Conservation (phyloP, 805 yeast genomes). For the Ogataea naganishii region DNA sequence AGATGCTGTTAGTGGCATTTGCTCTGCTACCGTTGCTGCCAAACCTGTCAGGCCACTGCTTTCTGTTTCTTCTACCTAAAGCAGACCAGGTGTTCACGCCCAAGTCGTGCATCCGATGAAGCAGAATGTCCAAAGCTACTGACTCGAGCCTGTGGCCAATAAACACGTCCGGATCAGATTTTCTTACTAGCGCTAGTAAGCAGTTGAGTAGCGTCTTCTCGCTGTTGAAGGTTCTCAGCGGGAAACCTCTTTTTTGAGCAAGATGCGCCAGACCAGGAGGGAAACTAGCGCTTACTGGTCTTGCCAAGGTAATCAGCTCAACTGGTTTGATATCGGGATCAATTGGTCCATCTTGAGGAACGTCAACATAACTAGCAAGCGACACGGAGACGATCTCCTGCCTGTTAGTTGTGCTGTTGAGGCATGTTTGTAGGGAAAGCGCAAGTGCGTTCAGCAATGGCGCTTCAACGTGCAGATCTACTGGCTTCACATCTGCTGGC, state of each 20-base stretch:
- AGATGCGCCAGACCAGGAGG: constrained; percentile 70
- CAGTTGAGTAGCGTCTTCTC: constrained; percentile 71
- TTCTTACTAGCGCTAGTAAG: constrained; percentile 61
- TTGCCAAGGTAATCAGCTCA: constrained; percentile 59
- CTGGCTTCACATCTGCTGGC: constrained; percentile 39
- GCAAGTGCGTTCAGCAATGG: constrained; percentile 72
- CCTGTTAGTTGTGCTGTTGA: constrained; percentile 63
- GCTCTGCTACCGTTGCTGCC: constrained; percentile 45
- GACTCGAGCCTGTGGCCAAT: constrained; percentile 83
- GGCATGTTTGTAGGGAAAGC: constrained; percentile 68
- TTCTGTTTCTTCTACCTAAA: constrained; percentile 75
- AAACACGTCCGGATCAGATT: constrained; percentile 84
- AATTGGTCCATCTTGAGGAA: constrained; percentile 70
- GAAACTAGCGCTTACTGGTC: constrained; percentile 59
- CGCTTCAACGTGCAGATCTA: constrained; percentile 34
- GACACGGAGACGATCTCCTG: constrained; percentile 88
- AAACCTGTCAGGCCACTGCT: constrained; percentile 68
- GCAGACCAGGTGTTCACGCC: constrained; percentile 71
- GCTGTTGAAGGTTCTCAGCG: constrained; percentile 52
- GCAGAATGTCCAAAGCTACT: constrained; percentile 67
- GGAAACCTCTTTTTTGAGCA: constrained; percentile 45
- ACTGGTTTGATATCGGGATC: constrained; percentile 53
- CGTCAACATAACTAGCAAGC: constrained; percentile 56
- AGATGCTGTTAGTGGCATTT: constrained; percentile 33
- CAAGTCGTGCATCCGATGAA: constrained; percentile 72